phyloP scores from a whole-genome alignment of 1,139 yeast genomes.

The Magnusiomyces magnusii region DNA sequence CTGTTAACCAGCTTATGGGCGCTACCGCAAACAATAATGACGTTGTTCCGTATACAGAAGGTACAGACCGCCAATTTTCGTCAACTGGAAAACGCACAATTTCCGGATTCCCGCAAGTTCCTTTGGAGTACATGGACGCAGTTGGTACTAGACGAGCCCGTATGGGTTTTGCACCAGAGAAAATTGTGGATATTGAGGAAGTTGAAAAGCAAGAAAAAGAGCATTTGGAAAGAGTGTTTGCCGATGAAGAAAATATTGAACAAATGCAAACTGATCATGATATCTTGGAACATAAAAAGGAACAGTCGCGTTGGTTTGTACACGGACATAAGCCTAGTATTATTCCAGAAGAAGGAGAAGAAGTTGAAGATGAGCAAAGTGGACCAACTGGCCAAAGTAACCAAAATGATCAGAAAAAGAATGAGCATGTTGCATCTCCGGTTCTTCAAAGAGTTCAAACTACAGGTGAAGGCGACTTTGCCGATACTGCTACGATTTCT shows the following conservation, averaged over 20 bases:
- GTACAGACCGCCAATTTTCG: not conserved
- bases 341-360: slow-evolving; percentile 16
- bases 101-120: not conserved
- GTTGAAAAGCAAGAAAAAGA: not conserved
- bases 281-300: not conserved
- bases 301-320: not conserved
- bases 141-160: slow-evolving; percentile 1
- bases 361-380: slow-evolving; percentile 9
- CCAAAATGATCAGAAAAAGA: too few relatives aligned
- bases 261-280: not conserved
- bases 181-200: not conserved
- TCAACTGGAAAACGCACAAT: not conserved
- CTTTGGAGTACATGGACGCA: not conserved
- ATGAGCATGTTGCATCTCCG: too few relatives aligned
- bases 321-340: slow-evolving; percentile 5
- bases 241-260: not conserved
- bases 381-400: not conserved
- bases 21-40: not conserved
- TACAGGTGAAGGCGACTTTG: not conserved
- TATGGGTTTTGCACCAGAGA: slow-evolving; percentile 4
- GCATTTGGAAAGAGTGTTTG: not conserved
- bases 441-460: too few relatives aligned
- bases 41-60: not conserved
- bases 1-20: not conserved
- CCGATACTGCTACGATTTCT: not conserved